Evolutionary conservation across 129 eudicot species (phyloP).

Genomic region (Apium graveolens): DNA sequence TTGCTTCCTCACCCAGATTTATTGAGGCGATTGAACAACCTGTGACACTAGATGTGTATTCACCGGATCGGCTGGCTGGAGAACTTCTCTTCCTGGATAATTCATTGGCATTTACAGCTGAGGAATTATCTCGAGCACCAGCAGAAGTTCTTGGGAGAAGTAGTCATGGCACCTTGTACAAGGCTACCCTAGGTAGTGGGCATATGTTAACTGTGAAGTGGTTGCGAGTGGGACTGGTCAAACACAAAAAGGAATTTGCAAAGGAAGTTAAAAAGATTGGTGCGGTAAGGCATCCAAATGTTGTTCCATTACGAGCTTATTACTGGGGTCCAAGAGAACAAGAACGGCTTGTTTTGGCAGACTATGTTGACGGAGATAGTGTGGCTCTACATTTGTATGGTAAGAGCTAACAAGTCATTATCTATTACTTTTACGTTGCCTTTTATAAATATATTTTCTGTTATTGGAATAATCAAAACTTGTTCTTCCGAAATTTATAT

Average conservation of each 20-base stretch:
- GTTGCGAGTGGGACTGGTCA: constrained; percentile 91
- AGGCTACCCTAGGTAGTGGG: constrained; percentile 84
- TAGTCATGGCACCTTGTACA: constrained; percentile 92
- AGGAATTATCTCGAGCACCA: constrained; percentile 90
- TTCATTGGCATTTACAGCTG: constrained; percentile 74
- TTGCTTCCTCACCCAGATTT: constrained; percentile 71
- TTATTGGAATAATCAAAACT: background rate
- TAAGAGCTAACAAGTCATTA: constrained; percentile 28
- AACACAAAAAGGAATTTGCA: constrained; percentile 89
- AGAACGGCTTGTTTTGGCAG: constrained; percentile 85
- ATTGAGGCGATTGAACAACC: constrained; percentile 62
- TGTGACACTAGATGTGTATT: constrained; percentile 69
- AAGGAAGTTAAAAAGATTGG: constrained; percentile 89
- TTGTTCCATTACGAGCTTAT: constrained; percentile 79
- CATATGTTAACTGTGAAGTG: constrained; percentile 89
- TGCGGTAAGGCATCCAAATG: constrained; percentile 57
- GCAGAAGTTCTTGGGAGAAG: constrained; percentile 99
- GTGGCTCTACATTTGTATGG: constrained; percentile 95
- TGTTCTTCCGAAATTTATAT: background rate
- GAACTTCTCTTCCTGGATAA: constrained; percentile 75
- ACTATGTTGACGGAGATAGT: constrained; percentile 87
- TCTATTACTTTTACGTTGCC: background rate
- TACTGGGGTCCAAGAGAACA: constrained; percentile 99
- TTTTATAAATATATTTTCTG: background rate
- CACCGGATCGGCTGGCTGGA: constrained; percentile 94